Conservation (phyloP, 257 asterid genomes). For the Paulownia fortunei region DNA sequence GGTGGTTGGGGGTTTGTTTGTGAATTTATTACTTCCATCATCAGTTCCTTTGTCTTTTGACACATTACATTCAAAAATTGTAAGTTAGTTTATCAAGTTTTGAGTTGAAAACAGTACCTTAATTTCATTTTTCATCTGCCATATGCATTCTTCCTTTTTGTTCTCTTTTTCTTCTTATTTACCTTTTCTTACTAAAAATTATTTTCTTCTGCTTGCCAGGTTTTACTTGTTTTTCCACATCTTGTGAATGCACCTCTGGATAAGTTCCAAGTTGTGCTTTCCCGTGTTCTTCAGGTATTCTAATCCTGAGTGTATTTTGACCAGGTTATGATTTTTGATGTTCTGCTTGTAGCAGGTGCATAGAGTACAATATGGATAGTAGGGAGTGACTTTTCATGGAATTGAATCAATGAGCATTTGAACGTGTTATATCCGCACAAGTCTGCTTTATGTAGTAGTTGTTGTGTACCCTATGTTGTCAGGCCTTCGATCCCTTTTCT, state of each 20-base stretch:
- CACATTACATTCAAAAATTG: neutral
- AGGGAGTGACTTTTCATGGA: slow-evolving; percentile 1
- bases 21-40: neutral
- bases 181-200: slow-evolving; percentile 24
- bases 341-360: slow-evolving; percentile 28
- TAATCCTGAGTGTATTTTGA: slow-evolving; percentile 27
- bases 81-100: neutral
- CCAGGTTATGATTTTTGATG: neutral
- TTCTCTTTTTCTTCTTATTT: neutral
- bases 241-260: slow-evolving; percentile 79
- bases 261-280: slow-evolving; percentile 84
- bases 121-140: neutral
- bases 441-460: neutral
- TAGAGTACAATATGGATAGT: neutral
- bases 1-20: neutral
- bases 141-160: neutral
- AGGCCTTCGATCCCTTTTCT: neutral
- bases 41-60: neutral
- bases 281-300: slow-evolving; percentile 82
- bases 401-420: neutral
- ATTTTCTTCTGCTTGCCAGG: slow-evolving; percentile 59
- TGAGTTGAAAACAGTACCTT: slow-evolving; percentile 22
- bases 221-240: slow-evolving; percentile 71
- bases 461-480: neutral
- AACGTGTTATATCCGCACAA: neutral